These are phyloP conservation scores for Ramaria rubella DNA, from an alignment of 768 basidiomycete species.

Conservation along the genomic window DNA sequence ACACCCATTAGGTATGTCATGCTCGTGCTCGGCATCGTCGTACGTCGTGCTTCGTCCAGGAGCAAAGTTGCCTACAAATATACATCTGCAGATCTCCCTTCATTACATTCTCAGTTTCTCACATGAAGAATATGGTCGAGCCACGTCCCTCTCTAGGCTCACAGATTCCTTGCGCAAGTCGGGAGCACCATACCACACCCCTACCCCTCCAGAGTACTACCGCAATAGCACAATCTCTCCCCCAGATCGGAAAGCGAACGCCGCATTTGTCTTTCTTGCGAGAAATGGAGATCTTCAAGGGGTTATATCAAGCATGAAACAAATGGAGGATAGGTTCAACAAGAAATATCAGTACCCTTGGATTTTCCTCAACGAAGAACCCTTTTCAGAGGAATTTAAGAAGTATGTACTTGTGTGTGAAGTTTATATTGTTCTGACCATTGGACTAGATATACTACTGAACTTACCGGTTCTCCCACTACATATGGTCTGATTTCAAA, in stretches of 20 bases:
- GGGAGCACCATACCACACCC: constrained; percentile 45
- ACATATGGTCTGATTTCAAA: constrained; percentile 38
- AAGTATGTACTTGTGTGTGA: constrained; percentile 30
- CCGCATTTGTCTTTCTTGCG: constrained; percentile 70
- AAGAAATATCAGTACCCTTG: constrained; percentile 66
- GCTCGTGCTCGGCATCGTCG: constrained; percentile 41
- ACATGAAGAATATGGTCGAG: constrained; percentile 41
- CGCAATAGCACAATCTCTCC: constrained; percentile 29
- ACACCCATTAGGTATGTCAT: constrained; percentile 55
- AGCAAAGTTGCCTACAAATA: constrained; percentile 5
- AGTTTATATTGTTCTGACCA: not conserved
- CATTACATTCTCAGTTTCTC: constrained; percentile 51
- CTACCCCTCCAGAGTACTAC: constrained; percentile 54
- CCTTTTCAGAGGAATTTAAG: constrained; percentile 69
- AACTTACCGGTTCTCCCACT: constrained; percentile 41
- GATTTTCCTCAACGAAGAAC: constrained; percentile 80
- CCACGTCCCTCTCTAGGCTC: constrained; percentile 42
- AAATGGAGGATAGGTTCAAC: constrained; percentile 61
- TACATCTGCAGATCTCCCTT: constrained; percentile 38
- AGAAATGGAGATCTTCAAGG: constrained; percentile 56
- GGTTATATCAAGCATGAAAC: constrained; percentile 58
- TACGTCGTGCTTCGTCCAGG: constrained; percentile 24
- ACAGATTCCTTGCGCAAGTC: constrained; percentile 24
- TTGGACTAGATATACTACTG: constrained; percentile 27
- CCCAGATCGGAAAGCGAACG: constrained; percentile 65